Conservation (phyloP, 345 rosid species). For the Arabidopsis suecica region DNA sequence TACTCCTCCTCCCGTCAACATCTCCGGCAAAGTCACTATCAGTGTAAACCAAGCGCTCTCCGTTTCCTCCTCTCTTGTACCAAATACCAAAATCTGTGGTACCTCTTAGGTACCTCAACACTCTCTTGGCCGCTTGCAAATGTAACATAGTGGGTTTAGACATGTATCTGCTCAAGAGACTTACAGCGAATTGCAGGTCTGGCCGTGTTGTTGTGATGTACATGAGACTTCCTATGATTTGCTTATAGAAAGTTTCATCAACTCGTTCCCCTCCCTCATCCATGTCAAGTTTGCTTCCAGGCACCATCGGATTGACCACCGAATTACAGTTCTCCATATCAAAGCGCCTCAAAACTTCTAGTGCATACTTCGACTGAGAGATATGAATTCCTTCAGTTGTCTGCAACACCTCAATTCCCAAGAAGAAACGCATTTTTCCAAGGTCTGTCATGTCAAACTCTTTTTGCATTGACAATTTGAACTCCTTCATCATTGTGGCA, state of each 20-base stretch:
- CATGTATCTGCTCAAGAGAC: not conserved
- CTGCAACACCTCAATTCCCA: not conserved
- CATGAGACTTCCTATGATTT: not conserved
- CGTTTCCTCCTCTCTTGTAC: not conserved
- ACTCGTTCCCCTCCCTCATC: not conserved
- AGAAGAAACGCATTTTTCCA: not conserved
- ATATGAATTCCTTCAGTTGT: not conserved
- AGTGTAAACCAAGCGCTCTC: not conserved
- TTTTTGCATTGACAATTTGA: not conserved
- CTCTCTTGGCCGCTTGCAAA: not conserved
- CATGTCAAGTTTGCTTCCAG: not conserved
- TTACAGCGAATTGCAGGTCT: not conserved
- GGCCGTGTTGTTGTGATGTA: not conserved
- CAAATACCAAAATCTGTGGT: not conserved
- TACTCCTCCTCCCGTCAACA: not conserved
- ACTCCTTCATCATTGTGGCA: not conserved
- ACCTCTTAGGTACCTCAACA: not conserved
- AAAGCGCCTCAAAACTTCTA: not conserved
- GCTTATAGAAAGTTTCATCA: not conserved
- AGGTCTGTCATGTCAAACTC: not conserved
- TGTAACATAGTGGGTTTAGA: not conserved
- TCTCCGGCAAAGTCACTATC: not conserved
- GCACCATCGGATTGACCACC: not conserved
- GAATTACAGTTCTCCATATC: not conserved
- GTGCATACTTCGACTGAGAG: not conserved